Evolutionary conservation across 1,139 yeast genomes (phyloP).

Genomic region (Yamadazyma conglobata): DNA sequence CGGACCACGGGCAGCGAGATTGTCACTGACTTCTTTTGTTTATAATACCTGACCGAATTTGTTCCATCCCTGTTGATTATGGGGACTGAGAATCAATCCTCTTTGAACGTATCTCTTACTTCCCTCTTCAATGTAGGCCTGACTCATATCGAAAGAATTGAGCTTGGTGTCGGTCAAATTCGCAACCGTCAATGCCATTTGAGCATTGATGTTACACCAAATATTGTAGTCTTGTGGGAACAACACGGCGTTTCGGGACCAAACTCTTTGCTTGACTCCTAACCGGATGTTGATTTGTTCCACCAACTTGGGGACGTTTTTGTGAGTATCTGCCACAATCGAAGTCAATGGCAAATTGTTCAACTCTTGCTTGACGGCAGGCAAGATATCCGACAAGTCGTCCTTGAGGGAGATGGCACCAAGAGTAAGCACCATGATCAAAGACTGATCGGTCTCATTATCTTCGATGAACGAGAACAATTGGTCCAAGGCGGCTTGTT

Average conservation of each 20-base stretch:
- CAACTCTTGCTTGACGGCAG: slow-evolving; percentile 67
- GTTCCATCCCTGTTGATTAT: slow-evolving; percentile 3
- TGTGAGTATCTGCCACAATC: slow-evolving; percentile 47
- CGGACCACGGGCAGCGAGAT: too few relatives aligned
- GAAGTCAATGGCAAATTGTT: slow-evolving; percentile 46
- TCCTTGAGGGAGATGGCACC: slow-evolving; percentile 80
- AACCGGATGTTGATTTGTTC: slow-evolving; percentile 45
- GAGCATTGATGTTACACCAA: slow-evolving; percentile 62
- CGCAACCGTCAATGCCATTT: slow-evolving; percentile 47
- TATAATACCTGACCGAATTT: not conserved
- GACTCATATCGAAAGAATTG: slow-evolving; percentile 50
- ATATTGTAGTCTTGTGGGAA: slow-evolving; percentile 68
- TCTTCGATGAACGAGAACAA: slow-evolving; percentile 58
- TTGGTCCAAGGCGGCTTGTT: slow-evolving; percentile 77
- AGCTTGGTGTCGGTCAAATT: slow-evolving; percentile 47
- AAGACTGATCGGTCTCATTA: slow-evolving; percentile 51
- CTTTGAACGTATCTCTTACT: slow-evolving; percentile 57
- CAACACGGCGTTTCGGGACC: slow-evolving; percentile 70
- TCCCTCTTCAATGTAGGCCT: slow-evolving; percentile 46
- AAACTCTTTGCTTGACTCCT: slow-evolving; percentile 26
- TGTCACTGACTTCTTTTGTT: too few relatives aligned
- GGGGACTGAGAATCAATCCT: slow-evolving; percentile 39
- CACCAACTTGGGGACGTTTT: slow-evolving; percentile 59
- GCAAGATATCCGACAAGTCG: slow-evolving; percentile 53
- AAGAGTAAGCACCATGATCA: slow-evolving; percentile 63